Evolutionary conservation across 176 grass and related monocot genomes (phyloP).

Genomic region (Poa pratensis): DNA sequence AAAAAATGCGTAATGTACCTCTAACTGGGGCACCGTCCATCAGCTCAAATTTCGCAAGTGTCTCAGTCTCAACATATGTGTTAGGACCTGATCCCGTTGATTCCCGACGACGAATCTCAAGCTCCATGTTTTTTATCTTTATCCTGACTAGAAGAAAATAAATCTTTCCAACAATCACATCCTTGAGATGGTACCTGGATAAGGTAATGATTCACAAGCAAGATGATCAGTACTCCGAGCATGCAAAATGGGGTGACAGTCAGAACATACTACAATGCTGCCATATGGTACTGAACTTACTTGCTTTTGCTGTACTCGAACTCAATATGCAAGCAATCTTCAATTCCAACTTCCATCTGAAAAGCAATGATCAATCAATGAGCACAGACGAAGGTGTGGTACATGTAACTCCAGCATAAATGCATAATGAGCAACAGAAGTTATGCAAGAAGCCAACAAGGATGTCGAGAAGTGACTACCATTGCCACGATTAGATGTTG

Average conservation of each 20-base stretch:
- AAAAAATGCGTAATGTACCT: conserved; percentile 55
- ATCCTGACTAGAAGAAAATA: conserved; percentile 99
- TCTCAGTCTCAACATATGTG: conserved; percentile 99
- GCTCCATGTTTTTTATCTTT: conserved; percentile 99
- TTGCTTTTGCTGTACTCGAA: conserved; percentile 99
- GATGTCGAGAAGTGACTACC: background rate
- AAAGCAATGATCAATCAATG: conserved; percentile 15
- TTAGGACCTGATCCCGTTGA: conserved; percentile 96
- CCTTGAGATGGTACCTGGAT: conserved; percentile 93
- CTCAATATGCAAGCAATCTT: conserved; percentile 98
- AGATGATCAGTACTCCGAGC: conserved; percentile 13
- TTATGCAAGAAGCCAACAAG: conserved; percentile 15
- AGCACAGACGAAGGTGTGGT: background rate
- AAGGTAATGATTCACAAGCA: conserved; percentile 29
- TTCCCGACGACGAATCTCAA: conserved; percentile 88
- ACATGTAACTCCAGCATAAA: conserved; percentile 4
- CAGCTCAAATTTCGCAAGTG: conserved; percentile 98
- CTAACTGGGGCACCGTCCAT: conserved; percentile 99
- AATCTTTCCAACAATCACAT: conserved; percentile 94
- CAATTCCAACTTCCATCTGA: conserved; percentile 99
- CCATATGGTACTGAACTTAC: conserved; percentile 44
- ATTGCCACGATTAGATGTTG: background rate
- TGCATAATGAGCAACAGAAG: background rate
- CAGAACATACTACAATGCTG: background rate
- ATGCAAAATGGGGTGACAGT: conserved; percentile 2